phyloP scores from a whole-genome alignment of 148 eudicot genomes.

The Silene latifolia region DNA sequence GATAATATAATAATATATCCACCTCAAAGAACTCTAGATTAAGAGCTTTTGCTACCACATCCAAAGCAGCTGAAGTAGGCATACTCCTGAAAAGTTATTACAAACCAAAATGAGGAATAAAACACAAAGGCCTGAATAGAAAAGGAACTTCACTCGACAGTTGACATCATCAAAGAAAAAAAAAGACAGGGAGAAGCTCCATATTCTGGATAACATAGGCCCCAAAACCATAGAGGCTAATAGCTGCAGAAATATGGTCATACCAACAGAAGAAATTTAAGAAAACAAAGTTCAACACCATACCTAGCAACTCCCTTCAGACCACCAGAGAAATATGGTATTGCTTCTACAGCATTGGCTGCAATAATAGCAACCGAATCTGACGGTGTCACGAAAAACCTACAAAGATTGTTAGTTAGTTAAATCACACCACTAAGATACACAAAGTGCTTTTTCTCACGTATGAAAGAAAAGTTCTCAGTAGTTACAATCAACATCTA shows the following conservation, averaged over 20 bases:
- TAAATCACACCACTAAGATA: constrained; percentile 1
- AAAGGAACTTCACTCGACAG: constrained; percentile 4
- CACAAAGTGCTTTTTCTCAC: not conserved
- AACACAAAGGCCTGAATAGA: not conserved
- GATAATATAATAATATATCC: not conserved
- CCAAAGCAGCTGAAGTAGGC: constrained; percentile 99
- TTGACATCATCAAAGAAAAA: not conserved
- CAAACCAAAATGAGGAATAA: constrained; percentile 5
- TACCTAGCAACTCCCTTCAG: constrained; percentile 97
- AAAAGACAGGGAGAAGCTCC: not conserved
- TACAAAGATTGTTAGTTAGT: constrained; percentile 31
- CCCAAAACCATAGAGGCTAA: not conserved
- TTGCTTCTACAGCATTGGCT: constrained; percentile 88
- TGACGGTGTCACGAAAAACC: constrained; percentile 95
- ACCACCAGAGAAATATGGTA: constrained; percentile 93
- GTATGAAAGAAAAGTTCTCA: not conserved
- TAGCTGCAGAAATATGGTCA: constrained; percentile 7
- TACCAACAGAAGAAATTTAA: not conserved
- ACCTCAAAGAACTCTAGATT: constrained; percentile 94
- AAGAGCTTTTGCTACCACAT: constrained; percentile 83
- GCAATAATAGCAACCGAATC: constrained; percentile 99
- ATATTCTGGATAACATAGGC: not conserved
- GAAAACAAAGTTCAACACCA: constrained; percentile 6
- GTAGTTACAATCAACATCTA: constrained; percentile 19
- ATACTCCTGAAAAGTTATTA: constrained; percentile 66